phyloP scores from a whole-genome alignment of 768 basidiomycete species.

The Phlegmacium glaucopus region DNA sequence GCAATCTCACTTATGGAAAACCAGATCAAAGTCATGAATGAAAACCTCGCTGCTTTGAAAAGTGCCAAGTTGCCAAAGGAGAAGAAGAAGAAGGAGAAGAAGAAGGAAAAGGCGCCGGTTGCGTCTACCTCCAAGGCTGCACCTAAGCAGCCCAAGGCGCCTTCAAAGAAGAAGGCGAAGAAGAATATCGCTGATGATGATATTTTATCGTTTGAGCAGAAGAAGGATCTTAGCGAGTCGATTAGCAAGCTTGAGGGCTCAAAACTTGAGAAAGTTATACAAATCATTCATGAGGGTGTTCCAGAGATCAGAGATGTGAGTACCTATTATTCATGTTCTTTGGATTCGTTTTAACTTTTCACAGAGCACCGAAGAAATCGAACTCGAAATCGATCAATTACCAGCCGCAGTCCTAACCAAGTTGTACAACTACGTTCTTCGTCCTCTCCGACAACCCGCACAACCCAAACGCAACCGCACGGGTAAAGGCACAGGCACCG shows the following conservation, averaged over 20 bases:
- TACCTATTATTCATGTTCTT: constrained; percentile 14
- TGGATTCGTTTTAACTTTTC: constrained; percentile 11
- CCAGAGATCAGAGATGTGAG: constrained; percentile 92
- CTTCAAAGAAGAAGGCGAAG: constrained; percentile 61
- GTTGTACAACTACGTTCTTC: constrained; percentile 93
- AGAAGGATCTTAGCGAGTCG: constrained; percentile 96
- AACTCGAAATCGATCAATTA: constrained; percentile 93
- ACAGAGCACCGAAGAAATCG: constrained; percentile 96
- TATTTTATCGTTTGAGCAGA: constrained; percentile 90
- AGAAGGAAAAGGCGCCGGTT: constrained; percentile 53
- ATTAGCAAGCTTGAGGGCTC: constrained; percentile 82
- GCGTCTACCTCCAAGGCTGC: constrained; percentile 65
- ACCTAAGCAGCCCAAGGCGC: constrained; percentile 45
- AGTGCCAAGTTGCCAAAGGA: constrained; percentile 50
- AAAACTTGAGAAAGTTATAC: constrained; percentile 86
- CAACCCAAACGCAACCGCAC: constrained; percentile 55
- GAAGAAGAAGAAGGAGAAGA: constrained; percentile 67
- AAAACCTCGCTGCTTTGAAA: constrained; percentile 64
- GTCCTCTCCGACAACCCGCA: constrained; percentile 66
- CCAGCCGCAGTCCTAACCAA: constrained; percentile 85
- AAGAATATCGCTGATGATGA: constrained; percentile 74
- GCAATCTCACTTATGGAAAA: constrained; percentile 75
- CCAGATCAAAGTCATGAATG: constrained; percentile 76
- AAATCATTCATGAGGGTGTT: constrained; percentile 92
- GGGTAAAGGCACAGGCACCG: constrained; percentile 83